These are phyloP conservation scores for Rhododendron simsii DNA, from an alignment of 148 eudicot species.

Conservation along the genomic window DNA sequence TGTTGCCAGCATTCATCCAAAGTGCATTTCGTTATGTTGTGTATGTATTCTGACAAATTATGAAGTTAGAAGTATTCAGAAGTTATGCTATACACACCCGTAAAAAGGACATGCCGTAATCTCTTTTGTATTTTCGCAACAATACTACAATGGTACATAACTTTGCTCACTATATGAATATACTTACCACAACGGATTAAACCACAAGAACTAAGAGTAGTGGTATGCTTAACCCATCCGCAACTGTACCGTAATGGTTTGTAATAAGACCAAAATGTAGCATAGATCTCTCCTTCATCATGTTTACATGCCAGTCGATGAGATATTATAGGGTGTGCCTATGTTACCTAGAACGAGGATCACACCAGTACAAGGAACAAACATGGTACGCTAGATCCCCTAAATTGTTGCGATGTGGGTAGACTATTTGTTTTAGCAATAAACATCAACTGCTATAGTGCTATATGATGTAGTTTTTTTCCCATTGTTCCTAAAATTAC, in stretches of 20 bases:
- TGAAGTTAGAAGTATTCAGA: not conserved
- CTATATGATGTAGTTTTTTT: not conserved
- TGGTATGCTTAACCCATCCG: not conserved
- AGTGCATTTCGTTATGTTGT: not conserved
- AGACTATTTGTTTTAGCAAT: not conserved
- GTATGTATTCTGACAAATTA: not conserved
- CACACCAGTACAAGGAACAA: not conserved
- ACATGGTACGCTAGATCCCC: not conserved
- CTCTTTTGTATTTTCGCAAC: not conserved
- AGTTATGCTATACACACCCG: not conserved
- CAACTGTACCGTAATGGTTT: not conserved
- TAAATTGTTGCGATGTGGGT: not conserved
- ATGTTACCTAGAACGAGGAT: not conserved
- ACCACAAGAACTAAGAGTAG: not conserved
- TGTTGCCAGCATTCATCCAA: not conserved
- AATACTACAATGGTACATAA: not conserved
- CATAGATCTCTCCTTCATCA: not conserved
- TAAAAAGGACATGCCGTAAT: not conserved
- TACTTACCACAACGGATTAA: not conserved
- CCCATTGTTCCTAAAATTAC: not conserved
- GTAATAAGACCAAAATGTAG: not conserved
- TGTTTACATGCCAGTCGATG: not conserved
- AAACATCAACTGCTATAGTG: not conserved
- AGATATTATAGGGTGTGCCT: not conserved
- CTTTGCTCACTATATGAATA: not conserved